Base-by-base conservation (phyloP, 2,329 filamentous ascomycete genomes). In the Sclerotiophoma versabilis region DNA sequence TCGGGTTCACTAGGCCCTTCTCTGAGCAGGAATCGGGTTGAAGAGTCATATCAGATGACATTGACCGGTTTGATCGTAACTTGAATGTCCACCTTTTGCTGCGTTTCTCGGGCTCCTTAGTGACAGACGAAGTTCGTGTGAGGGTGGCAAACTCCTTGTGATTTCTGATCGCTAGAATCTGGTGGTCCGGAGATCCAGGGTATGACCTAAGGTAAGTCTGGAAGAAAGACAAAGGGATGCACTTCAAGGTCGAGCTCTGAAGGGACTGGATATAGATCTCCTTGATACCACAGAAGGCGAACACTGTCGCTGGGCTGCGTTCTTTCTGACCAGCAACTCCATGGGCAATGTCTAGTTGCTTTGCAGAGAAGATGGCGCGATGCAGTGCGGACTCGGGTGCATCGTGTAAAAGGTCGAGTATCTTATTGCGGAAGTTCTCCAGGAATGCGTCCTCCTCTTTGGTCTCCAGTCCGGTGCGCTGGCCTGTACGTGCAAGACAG, bases 101-200 rank as follows among this genome's bases (percentile, higher is more conserved):
- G 5, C 54, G 32, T 3, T 54, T 34, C 8, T 52, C 41, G 3
- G 59, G 25, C 26, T 53, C 43, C 6, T 47, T 49, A 0, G 63
- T 57, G 25, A 38, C 49, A 5, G 56, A 48, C 1, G 56, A 29
- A 27, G 68, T 61, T 4, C 54, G 53, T 10, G 55, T 38, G 3
- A 80, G 67, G 6, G 74, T 70, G 41, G 72, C 73, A 52, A 82
- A 81, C 26, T 81, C 77, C 33, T 75, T 74, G 52, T 80, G 77
- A 42, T 81, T 79, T 34, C 76, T 74, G 12, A 75, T 75, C 4
- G 73, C 74, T 3, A 82, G 65, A 10, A 78, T 71, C 12, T 72
- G 72, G 49, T 81, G 78, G 58, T 81, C 79, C 1, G 76, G 76
- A 33, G 77, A 80, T 25, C 75, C 75, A 14, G 71, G 69, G 51